A percentile compares a stretch with the other conserved stretches of the same genome.
These are phyloP conservation scores for Pleodorina starrii DNA, from an alignment of 139 green algal species.

Conservation along the genomic window DNA sequence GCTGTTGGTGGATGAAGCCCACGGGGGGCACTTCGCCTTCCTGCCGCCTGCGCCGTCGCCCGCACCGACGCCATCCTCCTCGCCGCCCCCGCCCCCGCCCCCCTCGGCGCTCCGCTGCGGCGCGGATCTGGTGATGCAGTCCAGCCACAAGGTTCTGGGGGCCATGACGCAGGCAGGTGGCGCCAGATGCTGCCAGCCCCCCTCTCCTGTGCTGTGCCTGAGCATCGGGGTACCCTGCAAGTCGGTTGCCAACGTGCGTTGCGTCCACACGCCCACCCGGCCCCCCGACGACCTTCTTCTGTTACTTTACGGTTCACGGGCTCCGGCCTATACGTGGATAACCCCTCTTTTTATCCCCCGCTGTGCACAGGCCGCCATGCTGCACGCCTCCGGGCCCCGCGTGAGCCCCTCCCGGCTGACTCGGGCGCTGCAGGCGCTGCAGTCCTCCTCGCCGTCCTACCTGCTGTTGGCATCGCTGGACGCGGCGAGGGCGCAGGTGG, in stretches of 20 bases:
- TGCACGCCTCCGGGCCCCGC: constrained; percentile 74
- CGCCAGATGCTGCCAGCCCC: no score
- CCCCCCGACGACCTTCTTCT: no score
- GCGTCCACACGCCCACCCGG: no score
- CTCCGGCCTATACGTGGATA: no score
- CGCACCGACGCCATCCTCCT: neutral
- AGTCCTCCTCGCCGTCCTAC: constrained; percentile 88
- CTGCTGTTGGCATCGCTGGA: constrained; percentile 94
- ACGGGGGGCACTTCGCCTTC: constrained; percentile 89
- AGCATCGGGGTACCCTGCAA: no score
- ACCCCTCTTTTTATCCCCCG: no score
- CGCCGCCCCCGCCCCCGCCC: neutral
- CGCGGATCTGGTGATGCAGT: constrained; percentile 93
- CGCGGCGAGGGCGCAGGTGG: constrained; percentile 70
- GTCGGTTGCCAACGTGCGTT: no score
- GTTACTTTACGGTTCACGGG: no score
- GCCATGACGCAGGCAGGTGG: constrained; percentile 83
- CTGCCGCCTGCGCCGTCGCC: constrained; percentile 43
- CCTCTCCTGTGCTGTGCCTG: no score
- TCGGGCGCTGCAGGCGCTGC: constrained; percentile 67
- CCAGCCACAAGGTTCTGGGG: constrained; percentile 93
- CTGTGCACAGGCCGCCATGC: constrained; percentile 93
- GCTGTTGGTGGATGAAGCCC: constrained; percentile 94
- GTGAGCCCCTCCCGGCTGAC: constrained; percentile 48
- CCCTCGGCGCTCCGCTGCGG: constrained; percentile 73